Evolutionary conservation across 495 filamentous ascomycete genomes (phyloP).

Genomic region (Ramalina peruviana): DNA sequence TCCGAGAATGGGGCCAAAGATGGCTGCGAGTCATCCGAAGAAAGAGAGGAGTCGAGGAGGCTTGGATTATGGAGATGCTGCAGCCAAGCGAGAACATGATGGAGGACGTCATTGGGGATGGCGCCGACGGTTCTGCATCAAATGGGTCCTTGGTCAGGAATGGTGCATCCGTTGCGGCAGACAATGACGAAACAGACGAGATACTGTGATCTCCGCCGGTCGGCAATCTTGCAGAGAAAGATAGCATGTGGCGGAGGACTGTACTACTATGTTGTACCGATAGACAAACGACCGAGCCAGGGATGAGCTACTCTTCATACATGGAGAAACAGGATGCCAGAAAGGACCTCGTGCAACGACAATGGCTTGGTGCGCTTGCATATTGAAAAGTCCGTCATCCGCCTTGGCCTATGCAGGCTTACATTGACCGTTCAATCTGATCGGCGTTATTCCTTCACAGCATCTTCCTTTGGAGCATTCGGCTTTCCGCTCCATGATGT

Average conservation of each 20-base stretch:
- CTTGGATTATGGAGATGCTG: slow-evolving; percentile 34
- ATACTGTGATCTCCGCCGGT: not conserved
- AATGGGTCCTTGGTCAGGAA: slow-evolving; percentile 9
- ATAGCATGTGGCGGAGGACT: no score
- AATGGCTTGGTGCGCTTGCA: no score
- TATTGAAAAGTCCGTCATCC: no score
- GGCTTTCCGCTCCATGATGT: slow-evolving; percentile 45
- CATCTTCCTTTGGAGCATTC: slow-evolving; percentile 27
- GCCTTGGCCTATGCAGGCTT: no score
- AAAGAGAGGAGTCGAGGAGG: slow-evolving; percentile 73
- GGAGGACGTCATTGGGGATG: not conserved
- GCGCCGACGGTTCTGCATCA: slow-evolving; percentile 1
- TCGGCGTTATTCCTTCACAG: slow-evolving; percentile 12
- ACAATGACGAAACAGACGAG: slow-evolving; percentile 2
- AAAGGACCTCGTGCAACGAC: no score
- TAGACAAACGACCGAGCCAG: no score
- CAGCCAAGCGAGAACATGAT: not conserved
- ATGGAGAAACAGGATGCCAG: no score
- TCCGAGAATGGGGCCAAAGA: slow-evolving; percentile 67
- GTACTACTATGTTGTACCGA: no score
- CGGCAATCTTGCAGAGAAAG: no score
- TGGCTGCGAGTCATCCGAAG: slow-evolving; percentile 79
- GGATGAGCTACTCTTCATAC: no score
- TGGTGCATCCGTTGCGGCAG: not conserved
- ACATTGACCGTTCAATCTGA: no score